Evolutionary conservation across 768 basidiomycete species (phyloP).

Genomic region (Termitomyces sp.): DNA sequence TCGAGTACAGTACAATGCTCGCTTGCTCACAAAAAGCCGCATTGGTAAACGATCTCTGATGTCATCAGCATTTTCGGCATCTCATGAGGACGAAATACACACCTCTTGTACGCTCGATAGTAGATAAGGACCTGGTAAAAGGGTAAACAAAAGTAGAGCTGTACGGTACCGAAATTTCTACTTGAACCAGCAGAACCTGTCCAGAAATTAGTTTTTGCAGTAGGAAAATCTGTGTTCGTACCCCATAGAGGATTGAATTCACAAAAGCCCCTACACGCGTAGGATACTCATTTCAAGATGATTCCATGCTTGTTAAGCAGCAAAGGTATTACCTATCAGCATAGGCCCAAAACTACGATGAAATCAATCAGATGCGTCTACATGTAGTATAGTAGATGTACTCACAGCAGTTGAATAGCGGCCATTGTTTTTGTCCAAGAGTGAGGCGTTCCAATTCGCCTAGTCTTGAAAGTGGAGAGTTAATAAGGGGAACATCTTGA

Average conservation of each 20-base stretch:
- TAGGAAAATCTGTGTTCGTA: slow-evolving; percentile 12
- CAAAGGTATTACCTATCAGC: slow-evolving; percentile 32
- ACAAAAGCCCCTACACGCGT: slow-evolving; percentile 10
- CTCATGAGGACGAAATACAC: background rate
- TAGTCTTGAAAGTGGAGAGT: background rate
- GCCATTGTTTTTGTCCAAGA: slow-evolving; percentile 3
- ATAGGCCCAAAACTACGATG: slow-evolving; percentile 35
- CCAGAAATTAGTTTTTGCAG: background rate
- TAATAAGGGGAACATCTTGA: no score
- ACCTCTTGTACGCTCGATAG: slow-evolving; percentile 35
- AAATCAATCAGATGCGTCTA: background rate
- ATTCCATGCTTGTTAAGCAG: slow-evolving; percentile 3
- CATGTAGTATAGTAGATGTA: background rate
- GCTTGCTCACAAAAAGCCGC: slow-evolving; percentile 28
- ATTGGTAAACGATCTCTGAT: slow-evolving; percentile 38
- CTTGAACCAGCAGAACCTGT: slow-evolving; percentile 32
- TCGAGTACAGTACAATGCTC: background rate
- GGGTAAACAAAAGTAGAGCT: background rate
- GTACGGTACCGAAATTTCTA: slow-evolving; percentile 2
- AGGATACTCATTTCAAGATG: background rate
- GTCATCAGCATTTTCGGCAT: background rate
- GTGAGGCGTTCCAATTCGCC: background rate
- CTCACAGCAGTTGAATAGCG: slow-evolving; percentile 12
- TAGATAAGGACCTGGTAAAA: slow-evolving; percentile 20
- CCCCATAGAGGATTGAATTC: slow-evolving; percentile 43